These are phyloP conservation scores for Linnemannia exigua DNA, from an alignment of 192 early-diverging fungal genomes.

Conservation along the genomic window DNA sequence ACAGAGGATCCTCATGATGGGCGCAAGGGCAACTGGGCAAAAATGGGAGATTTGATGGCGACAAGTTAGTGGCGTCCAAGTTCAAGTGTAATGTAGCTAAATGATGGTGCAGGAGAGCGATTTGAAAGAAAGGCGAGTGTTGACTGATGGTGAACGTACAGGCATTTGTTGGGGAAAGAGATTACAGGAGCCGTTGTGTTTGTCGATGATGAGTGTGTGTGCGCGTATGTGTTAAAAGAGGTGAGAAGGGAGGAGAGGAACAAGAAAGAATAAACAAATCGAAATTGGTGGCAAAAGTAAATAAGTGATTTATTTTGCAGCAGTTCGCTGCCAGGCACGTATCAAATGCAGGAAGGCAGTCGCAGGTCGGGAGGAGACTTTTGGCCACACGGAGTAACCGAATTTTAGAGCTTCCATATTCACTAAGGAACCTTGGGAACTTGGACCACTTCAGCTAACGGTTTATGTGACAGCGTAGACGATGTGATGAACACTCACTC, in stretches of 20 bases:
- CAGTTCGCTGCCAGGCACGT: background rate
- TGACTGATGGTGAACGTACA: background rate
- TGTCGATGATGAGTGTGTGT: background rate
- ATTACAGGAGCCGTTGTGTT: too few relatives aligned
- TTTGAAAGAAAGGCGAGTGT: background rate
- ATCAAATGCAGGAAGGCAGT: background rate
- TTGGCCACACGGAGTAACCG: too few relatives aligned
- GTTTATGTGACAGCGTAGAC: too few relatives aligned
- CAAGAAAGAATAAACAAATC: background rate
- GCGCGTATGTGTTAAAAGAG: background rate
- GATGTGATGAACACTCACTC: too few relatives aligned
- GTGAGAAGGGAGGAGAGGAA: background rate
- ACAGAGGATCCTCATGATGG: slow-evolving; percentile 85
- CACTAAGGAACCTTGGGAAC: too few relatives aligned
- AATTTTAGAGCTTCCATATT: too few relatives aligned
- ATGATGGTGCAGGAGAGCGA: background rate
- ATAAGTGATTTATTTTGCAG: background rate
- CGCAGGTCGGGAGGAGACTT: too few relatives aligned
- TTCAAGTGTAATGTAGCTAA: background rate
- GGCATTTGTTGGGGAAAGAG: background rate
- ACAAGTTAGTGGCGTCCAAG: slow-evolving; percentile 5
- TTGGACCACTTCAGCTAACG: too few relatives aligned
- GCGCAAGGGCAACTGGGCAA: background rate
- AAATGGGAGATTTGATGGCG: background rate
- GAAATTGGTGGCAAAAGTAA: background rate